Percentiles rank a stretch among this genome's conserved stretches.
These are phyloP conservation scores for Bimuria novae-zelandiae DNA, from an alignment of 2,329 filamentous ascomycete genomes.

Conservation along the genomic window DNA sequence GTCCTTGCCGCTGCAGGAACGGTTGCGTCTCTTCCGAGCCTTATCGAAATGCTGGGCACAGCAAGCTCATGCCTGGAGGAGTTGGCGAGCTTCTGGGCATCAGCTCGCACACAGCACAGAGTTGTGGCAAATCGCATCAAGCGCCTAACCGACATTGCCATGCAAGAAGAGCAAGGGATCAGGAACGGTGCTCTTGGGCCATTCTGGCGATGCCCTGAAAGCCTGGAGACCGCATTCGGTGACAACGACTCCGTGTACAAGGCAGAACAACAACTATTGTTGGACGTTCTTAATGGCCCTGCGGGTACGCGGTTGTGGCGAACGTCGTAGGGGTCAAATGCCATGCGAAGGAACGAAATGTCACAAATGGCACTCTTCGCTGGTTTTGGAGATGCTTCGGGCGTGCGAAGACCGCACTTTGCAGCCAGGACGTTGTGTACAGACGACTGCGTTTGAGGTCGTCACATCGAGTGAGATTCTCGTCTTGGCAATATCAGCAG, in stretches of 20 bases:
- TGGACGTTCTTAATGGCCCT: slow-evolving; percentile 32
- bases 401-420: slow-evolving; percentile 48
- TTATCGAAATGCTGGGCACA: slow-evolving; percentile 61
- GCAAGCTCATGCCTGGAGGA: slow-evolving; percentile 61
- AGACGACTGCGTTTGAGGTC: slow-evolving; percentile 36
- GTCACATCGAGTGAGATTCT: slow-evolving; percentile 16
- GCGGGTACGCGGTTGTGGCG: slow-evolving; percentile 52
- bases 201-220: slow-evolving; percentile 43
- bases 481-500: slow-evolving; percentile 3
- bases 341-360: slow-evolving; percentile 32
- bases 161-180: slow-evolving; percentile 39
- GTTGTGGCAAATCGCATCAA: slow-evolving; percentile 55
- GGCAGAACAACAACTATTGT: slow-evolving; percentile 33
- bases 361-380: slow-evolving; percentile 31
- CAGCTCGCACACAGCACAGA: slow-evolving; percentile 57
- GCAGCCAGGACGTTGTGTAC: slow-evolving; percentile 52
- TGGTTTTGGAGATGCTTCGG: slow-evolving; percentile 43
- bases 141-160: slow-evolving; percentile 48
- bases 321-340: slow-evolving; percentile 49
- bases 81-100: slow-evolving; percentile 64
- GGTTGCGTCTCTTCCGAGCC: slow-evolving; percentile 47
- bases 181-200: slow-evolving; percentile 37
- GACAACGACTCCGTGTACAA: slow-evolving; percentile 53
- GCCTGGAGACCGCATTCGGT: slow-evolving; percentile 49
- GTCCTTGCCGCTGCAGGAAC: slow-evolving; percentile 65